Base-by-base conservation (phyloP, 768 basidiomycete genomes). In the Boletus patriciae region DNA sequence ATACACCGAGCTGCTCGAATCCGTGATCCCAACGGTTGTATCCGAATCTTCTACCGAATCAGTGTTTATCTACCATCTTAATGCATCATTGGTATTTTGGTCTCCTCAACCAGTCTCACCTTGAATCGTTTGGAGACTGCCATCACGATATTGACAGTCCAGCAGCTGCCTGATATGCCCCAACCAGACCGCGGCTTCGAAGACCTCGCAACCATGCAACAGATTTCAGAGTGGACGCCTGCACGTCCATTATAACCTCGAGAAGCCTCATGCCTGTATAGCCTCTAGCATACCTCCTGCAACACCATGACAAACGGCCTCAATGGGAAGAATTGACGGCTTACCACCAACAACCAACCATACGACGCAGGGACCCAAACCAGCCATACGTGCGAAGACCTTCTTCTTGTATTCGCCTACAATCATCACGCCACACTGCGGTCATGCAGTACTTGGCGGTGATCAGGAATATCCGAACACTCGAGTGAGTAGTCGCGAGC, bases 391-490 rank as follows among this genome's bases (percentile, higher is more conserved):
- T 52, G 31, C 83, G 69, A 18, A 87, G 69, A 3, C 86, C 85
- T 31, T 74, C 73, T 31, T 74, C 72, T 41, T 77, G 73, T 73
- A 89, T 80, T 27, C 75, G 76, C 45, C 72, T 71, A 64, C 73
- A 74, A 52, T 94, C 86, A 62, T 88, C 87, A 50, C 80, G 77
- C 90, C 90, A 92, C 4, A 91, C 85, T 9, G 92, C 88, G 12
- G 77, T 78, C 49, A 85, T 79, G 68, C 95, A 97, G 73, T 91
- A 96, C 66, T 90, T 88, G 8, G 94, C 94, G 16, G 90, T 89
- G 55, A 98, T 88, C 33, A 98, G 69, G 71, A 98, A 98, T 67
- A 98, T 85, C 19, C 96, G 88, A 55, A 86, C 88, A 68, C 83
- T 85, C 6, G 90, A 87, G 72, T 93, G 81, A 7, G 96, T 98